phyloP scores from a whole-genome alignment of 2,329 filamentous ascomycete species.

The Cytospora chrysosperma region DNA sequence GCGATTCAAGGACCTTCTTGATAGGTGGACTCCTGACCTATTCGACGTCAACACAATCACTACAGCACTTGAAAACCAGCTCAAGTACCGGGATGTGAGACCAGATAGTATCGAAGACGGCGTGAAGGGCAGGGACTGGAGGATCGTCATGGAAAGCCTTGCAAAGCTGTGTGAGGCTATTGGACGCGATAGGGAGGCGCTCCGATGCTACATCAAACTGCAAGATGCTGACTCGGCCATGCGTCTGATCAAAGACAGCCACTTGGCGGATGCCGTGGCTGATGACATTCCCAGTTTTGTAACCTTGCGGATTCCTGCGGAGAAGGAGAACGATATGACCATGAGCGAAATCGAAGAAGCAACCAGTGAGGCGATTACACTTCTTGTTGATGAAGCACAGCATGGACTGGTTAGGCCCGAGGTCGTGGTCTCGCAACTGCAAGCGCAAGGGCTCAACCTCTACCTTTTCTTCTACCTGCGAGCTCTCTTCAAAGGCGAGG shows the following conservation, averaged over 20 bases:
- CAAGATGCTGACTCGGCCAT: slow-evolving; percentile 92
- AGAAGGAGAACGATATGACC: slow-evolving; percentile 64
- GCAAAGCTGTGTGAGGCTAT: slow-evolving; percentile 82
- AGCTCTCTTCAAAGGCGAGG: slow-evolving; percentile 77
- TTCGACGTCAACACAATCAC: slow-evolving; percentile 78
- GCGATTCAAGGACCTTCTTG: slow-evolving; percentile 74
- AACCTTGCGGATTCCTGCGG: slow-evolving; percentile 75
- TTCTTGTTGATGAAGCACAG: slow-evolving; percentile 88
- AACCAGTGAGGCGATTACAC: slow-evolving; percentile 77
- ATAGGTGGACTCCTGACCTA: slow-evolving; percentile 79
- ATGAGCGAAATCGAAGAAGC: slow-evolving; percentile 72
- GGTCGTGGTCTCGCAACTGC: slow-evolving; percentile 76
- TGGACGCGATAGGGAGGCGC: slow-evolving; percentile 77
- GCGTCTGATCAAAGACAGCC: slow-evolving; percentile 79
- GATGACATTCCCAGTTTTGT: slow-evolving; percentile 92
- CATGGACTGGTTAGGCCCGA: slow-evolving; percentile 80
- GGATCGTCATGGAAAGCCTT: slow-evolving; percentile 80
- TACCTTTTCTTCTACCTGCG: slow-evolving; percentile 93
- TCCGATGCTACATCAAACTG: slow-evolving; percentile 84
- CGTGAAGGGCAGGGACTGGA: slow-evolving; percentile 77
- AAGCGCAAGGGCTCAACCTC: slow-evolving; percentile 62
- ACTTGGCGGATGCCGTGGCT: slow-evolving; percentile 82
- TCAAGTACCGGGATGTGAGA: slow-evolving; percentile 71
- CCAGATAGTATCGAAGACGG: slow-evolving; percentile 76
- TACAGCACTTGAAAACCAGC: slow-evolving; percentile 76